Evolutionary conservation across 495 filamentous ascomycete species (phyloP), one percentile per base, ranked within the genome.

Genomic region (Parathielavia appendiculata): DNA sequence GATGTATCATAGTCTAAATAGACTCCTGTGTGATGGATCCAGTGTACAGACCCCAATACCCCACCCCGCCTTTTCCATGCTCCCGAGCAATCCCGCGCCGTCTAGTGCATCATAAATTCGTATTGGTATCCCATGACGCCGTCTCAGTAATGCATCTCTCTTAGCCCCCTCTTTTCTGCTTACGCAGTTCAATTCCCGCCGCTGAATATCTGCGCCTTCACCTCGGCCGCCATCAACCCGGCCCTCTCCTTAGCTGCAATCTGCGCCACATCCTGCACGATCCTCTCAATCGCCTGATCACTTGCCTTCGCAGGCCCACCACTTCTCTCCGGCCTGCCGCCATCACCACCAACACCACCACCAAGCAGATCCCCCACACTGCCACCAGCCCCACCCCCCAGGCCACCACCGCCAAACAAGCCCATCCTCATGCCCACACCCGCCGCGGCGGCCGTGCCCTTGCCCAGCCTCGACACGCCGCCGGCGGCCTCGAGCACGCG

Each of bases 161-260:
- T 40, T 52, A 20, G 44, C n/a, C 17, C 46, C 13, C 44, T 16
- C 19, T 8, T 9, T 20, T 14, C 34, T 1, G 16, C 26, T 17
- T 47, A 19, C 55, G 22, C 52, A 41, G 19, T 20, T 5, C 12
- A 36, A 39, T 45, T 20, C 34, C 35, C 50, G 17, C 57, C 23
- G 7, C 66, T 59, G 71, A 98, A 98, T 0, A 98, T 76, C 69
- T 83, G 86, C 64, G 85, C 86, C 73, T 97, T 97, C 41, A 95
- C 83, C 60, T 90, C 85, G 17, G 82, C 83, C 2, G 90, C 90
- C 71, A 95, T 76, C 52, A 96, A 71, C 0, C 93, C 92, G 46
- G 87, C 87, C 55, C 84, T 81, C 76, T 98, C 93, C 72, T 96
- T 93, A 22, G 83, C 85, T 4, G 86, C 83, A 66, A 97, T 86